Evolutionary conservation across 73 alveolate species (phyloP).

Genomic region (Uronychia binucleata): DNA sequence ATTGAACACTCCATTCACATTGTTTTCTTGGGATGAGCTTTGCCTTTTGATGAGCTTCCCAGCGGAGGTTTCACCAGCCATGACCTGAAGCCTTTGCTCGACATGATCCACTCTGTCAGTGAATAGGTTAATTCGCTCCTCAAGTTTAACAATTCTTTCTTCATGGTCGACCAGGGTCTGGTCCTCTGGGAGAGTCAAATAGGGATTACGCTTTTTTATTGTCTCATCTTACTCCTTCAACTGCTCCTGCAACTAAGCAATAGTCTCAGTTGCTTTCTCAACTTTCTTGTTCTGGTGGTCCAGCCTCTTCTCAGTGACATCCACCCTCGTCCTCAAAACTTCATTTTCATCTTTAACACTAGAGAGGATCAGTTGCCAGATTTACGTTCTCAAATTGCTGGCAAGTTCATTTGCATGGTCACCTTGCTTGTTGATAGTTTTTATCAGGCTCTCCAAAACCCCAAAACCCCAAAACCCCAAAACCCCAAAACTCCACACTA

Average conservation of each 20-base stretch:
- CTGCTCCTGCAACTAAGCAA: background rate
- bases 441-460: no score
- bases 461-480: no score
- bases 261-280: background rate
- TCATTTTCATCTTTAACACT: background rate
- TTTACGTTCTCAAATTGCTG: no score
- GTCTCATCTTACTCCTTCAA: background rate
- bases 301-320: background rate
- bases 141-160: background rate
- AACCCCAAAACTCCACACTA: no score
- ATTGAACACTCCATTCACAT: background rate
- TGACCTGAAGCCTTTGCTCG: background rate
- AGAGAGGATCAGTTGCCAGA: background rate
- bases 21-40: background rate
- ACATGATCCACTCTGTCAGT: background rate
- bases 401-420: no score
- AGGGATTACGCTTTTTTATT: background rate
- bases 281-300: background rate
- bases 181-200: background rate
- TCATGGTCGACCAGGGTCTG: background rate
- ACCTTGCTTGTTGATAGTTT: no score
- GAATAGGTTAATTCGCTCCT: background rate
- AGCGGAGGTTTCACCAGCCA: background rate
- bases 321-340: background rate
- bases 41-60: background rate